Conservation (phyloP, 768 basidiomycete genomes). For the Lactarius psammicola region DNA sequence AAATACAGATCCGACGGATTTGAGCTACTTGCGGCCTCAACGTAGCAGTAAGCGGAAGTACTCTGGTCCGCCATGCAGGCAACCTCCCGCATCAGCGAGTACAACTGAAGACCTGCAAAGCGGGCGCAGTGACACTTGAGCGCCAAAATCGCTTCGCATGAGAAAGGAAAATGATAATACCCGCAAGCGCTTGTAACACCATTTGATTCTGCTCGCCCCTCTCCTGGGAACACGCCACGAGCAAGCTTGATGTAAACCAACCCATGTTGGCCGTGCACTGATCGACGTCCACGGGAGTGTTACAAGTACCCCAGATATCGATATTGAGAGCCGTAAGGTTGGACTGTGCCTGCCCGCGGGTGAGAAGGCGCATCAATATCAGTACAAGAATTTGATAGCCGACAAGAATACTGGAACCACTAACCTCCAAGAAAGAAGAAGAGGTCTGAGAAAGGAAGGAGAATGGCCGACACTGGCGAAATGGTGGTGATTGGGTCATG, state of each 20-base stretch:
- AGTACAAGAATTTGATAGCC: slow-evolving; percentile 15
- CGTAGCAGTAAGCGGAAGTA: slow-evolving; percentile 69
- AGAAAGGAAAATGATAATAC: slow-evolving; percentile 38
- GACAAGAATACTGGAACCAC: slow-evolving; percentile 26
- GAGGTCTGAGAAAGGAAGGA: slow-evolving; percentile 62
- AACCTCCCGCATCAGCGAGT: slow-evolving; percentile 55
- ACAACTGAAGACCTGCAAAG: slow-evolving; percentile 57
- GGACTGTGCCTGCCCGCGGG: slow-evolving; percentile 54
- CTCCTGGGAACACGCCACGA: slow-evolving; percentile 55
- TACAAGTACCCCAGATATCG: slow-evolving; percentile 79
- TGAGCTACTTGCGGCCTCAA: slow-evolving; percentile 55
- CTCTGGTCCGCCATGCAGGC: slow-evolving; percentile 60
- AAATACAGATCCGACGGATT: slow-evolving; percentile 71
- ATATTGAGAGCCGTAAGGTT: slow-evolving; percentile 63
- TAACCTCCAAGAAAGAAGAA: slow-evolving; percentile 51
- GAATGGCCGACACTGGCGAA: slow-evolving; percentile 76
- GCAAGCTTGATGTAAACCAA: slow-evolving; percentile 53
- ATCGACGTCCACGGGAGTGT: slow-evolving; percentile 47
- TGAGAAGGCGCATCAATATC: slow-evolving; percentile 19
- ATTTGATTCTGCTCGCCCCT: slow-evolving; percentile 50
- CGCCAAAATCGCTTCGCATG: background rate
- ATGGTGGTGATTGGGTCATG: slow-evolving; percentile 61
- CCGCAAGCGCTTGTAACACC: slow-evolving; percentile 53
- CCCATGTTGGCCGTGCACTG: slow-evolving; percentile 69
- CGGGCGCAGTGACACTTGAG: background rate